Percentiles rank a stretch among this genome's conserved stretches.
Conservation (phyloP, 176 grass and related monocot genomes). For the Bolboschoenus planiculmis region DNA sequence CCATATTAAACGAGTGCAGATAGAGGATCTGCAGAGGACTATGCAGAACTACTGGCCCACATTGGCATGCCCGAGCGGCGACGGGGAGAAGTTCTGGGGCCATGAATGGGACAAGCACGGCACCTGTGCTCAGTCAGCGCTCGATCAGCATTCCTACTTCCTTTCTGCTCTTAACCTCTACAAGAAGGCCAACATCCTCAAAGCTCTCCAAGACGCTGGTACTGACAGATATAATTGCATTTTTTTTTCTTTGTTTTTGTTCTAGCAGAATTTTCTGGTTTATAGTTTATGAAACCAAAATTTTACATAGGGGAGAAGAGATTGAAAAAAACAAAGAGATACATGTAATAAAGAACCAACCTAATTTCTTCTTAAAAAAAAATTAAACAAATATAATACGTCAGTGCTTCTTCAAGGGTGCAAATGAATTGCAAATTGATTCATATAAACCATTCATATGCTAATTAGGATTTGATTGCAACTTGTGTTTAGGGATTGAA, state of each 20-base stretch:
- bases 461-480: neutral
- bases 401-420: neutral
- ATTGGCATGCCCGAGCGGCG: constrained; percentile 39
- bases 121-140: constrained; percentile 40
- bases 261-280: neutral
- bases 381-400: neutral
- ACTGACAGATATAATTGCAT: neutral
- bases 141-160: constrained; percentile 59
- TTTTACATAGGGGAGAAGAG: neutral
- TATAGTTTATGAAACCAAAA: neutral
- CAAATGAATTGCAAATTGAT: neutral
- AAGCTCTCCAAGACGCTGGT: constrained; percentile 37
- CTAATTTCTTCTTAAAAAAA: neutral
- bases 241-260: neutral
- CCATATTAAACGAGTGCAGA: constrained; percentile 28
- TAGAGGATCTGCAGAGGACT: constrained; percentile 34
- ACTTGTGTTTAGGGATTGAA: constrained; percentile 14
- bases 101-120: constrained; percentile 87
- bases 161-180: constrained; percentile 36
- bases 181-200: constrained; percentile 33
- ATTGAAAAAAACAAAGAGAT: neutral
- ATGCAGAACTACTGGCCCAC: constrained; percentile 53
- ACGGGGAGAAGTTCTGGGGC: constrained; percentile 60
- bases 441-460: neutral
- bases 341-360: neutral